Percentiles rank a stretch among this genome's conserved stretches.
phyloP scores from a whole-genome alignment of 805 yeast species.

The Sungouiella thailandica region DNA sequence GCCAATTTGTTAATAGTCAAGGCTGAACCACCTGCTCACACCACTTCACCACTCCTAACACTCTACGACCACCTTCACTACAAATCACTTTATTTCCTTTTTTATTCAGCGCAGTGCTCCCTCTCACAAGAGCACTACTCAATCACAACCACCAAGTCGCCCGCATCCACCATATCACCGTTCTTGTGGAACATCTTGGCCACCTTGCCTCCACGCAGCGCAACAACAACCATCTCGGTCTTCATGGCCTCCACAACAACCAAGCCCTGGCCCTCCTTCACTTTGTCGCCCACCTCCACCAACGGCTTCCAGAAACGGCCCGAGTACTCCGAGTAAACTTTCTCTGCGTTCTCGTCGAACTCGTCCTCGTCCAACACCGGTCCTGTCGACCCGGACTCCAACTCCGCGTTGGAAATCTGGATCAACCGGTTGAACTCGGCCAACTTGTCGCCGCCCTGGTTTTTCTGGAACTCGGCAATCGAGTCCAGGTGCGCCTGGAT shows the following conservation, averaged over 20 bases:
- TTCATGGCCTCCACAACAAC: conserved; percentile 97
- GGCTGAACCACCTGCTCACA: no score
- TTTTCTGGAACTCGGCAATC: conserved; percentile 60
- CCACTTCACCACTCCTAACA: no score
- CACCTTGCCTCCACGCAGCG: conserved; percentile 70
- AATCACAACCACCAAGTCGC: conserved; percentile 86
- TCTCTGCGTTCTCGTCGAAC: conserved; percentile 72
- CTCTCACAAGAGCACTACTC: conserved; percentile 30
- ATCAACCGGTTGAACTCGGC: conserved; percentile 83
- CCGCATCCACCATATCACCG: conserved; percentile 97
- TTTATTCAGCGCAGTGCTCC: conserved; percentile 5
- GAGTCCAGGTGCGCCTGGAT: conserved; percentile 65
- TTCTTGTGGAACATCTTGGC: conserved; percentile 68
- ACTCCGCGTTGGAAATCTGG: conserved; percentile 73
- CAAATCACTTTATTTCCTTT: no score
- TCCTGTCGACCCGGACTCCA: conserved; percentile 47
- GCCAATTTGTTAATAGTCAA: no score
- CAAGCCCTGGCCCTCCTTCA: conserved; percentile 70
- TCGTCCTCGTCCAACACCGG: conserved; percentile 43
- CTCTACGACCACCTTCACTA: no score
- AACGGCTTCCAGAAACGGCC: conserved; percentile 96
- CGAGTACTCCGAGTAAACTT: conserved; percentile 91
- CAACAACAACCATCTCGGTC: conserved; percentile 87
- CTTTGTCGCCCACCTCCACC: conserved; percentile 72
- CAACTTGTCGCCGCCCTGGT: conserved; percentile 74